phyloP scores from a whole-genome alignment of 192 early-diverging fungal genomes.

The Coemansia sp. region DNA sequence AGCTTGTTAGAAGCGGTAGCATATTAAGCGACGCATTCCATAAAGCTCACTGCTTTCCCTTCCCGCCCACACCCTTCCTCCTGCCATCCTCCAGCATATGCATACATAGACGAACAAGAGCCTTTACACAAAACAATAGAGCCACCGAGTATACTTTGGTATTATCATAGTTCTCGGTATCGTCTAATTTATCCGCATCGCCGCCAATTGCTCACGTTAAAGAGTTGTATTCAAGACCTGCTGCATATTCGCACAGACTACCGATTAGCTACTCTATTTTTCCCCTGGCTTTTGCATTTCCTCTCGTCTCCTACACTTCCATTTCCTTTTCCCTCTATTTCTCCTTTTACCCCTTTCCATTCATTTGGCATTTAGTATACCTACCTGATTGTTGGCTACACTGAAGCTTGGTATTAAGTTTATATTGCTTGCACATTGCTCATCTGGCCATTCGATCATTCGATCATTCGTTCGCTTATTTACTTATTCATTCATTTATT shows the following conservation, averaged over 20 bases:
- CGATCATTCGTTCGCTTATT: no score
- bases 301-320: neutral
- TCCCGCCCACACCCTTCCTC: neutral
- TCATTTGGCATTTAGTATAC: neutral
- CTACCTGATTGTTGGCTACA: neutral
- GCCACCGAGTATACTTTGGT: constrained; percentile 5
- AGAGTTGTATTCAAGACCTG: neutral
- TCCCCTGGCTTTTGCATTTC: neutral
- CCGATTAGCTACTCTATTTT: neutral
- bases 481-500: constrained; percentile 4
- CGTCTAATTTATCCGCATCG: constrained; percentile 4
- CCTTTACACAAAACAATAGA: neutral
- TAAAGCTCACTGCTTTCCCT: neutral
- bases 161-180: constrained; percentile 8
- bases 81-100: neutral
- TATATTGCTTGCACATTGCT: neutral
- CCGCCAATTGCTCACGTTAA: neutral
- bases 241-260: constrained; percentile 10
- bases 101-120: constrained; percentile 2
- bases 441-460: neutral
- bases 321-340: neutral
- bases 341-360: neutral
- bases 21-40: constrained; percentile 11
- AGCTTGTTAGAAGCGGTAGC: constrained; percentile 3
- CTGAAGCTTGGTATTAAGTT: neutral